Conservation (phyloP, 768 basidiomycete genomes). For the Austroboletus eburneus region DNA sequence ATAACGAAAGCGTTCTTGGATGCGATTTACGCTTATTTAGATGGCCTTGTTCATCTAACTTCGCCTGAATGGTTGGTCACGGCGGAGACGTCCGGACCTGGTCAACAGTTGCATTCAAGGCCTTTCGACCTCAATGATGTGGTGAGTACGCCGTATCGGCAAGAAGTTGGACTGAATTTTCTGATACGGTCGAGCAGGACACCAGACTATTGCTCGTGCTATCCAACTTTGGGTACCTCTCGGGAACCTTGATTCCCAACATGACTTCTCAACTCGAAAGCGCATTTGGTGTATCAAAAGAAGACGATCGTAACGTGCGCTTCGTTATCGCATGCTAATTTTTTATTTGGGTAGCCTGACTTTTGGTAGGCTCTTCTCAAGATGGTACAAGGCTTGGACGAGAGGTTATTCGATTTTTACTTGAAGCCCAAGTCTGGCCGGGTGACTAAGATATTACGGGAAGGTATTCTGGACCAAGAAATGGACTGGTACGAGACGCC, state of each 20-base stretch:
- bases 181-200: slow-evolving; percentile 52
- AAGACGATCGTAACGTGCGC: slow-evolving; percentile 66
- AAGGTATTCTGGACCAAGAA: slow-evolving; percentile 70
- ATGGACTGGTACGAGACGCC: slow-evolving; percentile 96
- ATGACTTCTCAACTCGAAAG: slow-evolving; percentile 80
- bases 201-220: slow-evolving; percentile 83
- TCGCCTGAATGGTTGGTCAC: slow-evolving; percentile 55
- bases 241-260: slow-evolving; percentile 62
- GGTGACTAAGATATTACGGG: slow-evolving; percentile 62
- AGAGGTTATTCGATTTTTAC: slow-evolving; percentile 85
- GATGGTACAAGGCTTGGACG: slow-evolving; percentile 81
- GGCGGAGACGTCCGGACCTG: slow-evolving; percentile 5
- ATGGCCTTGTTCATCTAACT: slow-evolving; percentile 79
- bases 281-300: slow-evolving; percentile 66
- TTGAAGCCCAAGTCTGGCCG: slow-evolving; percentile 74
- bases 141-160: slow-evolving; percentile 37
- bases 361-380: slow-evolving; percentile 59
- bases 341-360: neutral
- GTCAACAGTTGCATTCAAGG: slow-evolving; percentile 24
- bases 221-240: slow-evolving; percentile 81
- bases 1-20: slow-evolving; percentile 86
- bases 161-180: neutral
- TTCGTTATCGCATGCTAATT: neutral
- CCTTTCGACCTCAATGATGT: slow-evolving; percentile 55
- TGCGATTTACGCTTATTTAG: slow-evolving; percentile 77